Conservation (phyloP, 192 early-diverging fungal species). For the Backusella luteola region DNA sequence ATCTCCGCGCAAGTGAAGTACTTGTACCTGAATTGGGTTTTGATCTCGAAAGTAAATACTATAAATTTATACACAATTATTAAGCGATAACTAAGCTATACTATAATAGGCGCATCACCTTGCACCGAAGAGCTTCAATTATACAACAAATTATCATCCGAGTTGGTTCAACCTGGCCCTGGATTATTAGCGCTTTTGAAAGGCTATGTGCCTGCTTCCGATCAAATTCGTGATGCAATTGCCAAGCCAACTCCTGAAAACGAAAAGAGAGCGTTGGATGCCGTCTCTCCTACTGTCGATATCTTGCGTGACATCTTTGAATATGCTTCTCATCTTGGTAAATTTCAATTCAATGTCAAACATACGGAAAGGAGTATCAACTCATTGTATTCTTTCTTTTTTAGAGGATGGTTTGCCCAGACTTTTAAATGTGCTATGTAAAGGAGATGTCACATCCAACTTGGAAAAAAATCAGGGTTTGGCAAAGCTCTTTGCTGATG, state of each 20-base stretch:
- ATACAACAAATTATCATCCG: conserved; percentile 51
- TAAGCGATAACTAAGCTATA: background rate
- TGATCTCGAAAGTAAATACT: conserved; percentile 60
- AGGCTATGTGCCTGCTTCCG: conserved; percentile 65
- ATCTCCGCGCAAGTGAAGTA: conserved; percentile 37
- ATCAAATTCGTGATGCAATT: conserved; percentile 84
- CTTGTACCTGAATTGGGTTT: conserved; percentile 56
- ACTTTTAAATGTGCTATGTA: conserved; percentile 66
- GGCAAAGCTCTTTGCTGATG: conserved; percentile 75
- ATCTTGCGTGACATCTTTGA: conserved; percentile 83
- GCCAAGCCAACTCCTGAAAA: conserved; percentile 77
- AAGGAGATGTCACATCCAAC: conserved; percentile 58
- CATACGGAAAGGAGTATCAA: background rate
- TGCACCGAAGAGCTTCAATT: conserved; percentile 63
- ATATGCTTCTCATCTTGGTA: conserved; percentile 74
- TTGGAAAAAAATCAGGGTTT: conserved; percentile 79
- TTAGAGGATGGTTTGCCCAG: conserved; percentile 60
- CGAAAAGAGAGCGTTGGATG: conserved; percentile 87
- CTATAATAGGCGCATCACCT: conserved; percentile 47
- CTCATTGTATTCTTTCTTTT: background rate
- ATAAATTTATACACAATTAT: background rate
- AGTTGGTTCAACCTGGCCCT: conserved; percentile 52
- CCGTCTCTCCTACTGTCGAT: conserved; percentile 75
- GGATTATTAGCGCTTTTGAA: conserved; percentile 54
- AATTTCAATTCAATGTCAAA: conserved; percentile 16